Evolutionary conservation across 495 filamentous ascomycete genomes (phyloP).

Genomic region (Hypoxylon subgilvum): DNA sequence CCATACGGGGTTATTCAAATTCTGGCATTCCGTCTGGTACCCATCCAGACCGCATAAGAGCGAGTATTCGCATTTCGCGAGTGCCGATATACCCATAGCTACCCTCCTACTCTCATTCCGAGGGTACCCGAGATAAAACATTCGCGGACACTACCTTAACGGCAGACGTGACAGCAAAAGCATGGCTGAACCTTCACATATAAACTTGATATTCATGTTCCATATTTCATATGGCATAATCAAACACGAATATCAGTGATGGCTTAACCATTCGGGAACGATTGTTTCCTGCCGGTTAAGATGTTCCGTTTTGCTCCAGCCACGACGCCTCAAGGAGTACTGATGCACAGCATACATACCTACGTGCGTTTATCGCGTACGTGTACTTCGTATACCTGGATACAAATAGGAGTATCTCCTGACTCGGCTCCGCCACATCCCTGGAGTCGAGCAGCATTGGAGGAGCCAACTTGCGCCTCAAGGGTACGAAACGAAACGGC

Average conservation of each 20-base stretch:
- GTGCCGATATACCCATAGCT: background rate
- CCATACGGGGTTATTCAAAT: background rate
- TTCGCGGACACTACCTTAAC: no score
- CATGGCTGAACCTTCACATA: no score
- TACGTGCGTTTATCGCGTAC: background rate
- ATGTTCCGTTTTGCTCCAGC: background rate
- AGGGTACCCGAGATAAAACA: no score
- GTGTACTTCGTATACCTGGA: no score
- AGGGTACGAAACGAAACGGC: background rate
- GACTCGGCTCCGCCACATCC: slow-evolving; percentile 23
- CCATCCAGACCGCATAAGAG: background rate
- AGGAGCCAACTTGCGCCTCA: slow-evolving; percentile 1
- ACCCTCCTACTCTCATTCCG: no score
- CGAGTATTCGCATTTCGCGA: background rate
- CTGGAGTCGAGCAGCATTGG: background rate
- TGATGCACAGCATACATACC: background rate
- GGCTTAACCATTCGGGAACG: no score
- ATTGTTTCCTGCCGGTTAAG: no score
- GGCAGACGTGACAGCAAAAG: no score
- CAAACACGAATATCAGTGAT: no score
- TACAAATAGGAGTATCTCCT: background rate
- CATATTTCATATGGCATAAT: no score
- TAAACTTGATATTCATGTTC: no score
- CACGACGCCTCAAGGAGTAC: slow-evolving; percentile 1
- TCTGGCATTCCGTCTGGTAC: background rate